Evolutionary conservation across 371 early-diverging fungal species (phyloP).

Genomic region (Lichtheimia hyalospora): DNA sequence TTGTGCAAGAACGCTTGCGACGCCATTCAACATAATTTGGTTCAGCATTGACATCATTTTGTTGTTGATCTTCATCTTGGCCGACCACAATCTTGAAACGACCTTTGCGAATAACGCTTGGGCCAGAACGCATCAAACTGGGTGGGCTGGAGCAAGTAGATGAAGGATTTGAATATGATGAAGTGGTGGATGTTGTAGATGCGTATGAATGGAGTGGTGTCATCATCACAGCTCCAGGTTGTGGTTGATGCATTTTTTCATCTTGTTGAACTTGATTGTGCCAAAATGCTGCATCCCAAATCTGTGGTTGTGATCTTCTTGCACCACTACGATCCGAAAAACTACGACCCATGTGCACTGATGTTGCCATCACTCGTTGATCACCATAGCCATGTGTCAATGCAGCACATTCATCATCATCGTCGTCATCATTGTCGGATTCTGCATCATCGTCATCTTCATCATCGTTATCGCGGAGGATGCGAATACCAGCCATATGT

Average conservation of each 20-base stretch:
- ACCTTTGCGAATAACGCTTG: constrained; percentile 36
- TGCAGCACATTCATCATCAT: constrained; percentile 7
- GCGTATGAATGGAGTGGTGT: constrained; percentile 2
- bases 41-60: constrained; percentile 16
- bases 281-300: constrained; percentile 50
- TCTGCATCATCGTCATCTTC: constrained; percentile 7
- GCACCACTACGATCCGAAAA: constrained; percentile 9
- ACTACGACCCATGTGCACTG: constrained; percentile 13
- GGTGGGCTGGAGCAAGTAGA: too few relatives aligned
- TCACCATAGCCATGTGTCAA: not conserved
- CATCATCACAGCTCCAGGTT: not conserved
- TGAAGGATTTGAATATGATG: constrained; percentile 5
- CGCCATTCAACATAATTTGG: constrained; percentile 42
- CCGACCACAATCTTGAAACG: constrained; percentile 45
- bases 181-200: constrained; percentile 10
- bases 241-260: too few relatives aligned
- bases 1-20: constrained; percentile 37
- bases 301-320: constrained; percentile 25
- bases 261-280: constrained; percentile 8
- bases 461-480: constrained; percentile 16
- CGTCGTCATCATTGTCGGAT: constrained; percentile 8
- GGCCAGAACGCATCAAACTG: constrained; percentile 1
- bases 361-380: not conserved
- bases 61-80: constrained; percentile 16
- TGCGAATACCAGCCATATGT: constrained; percentile 39